Evolutionary conservation across 2,329 filamentous ascomycete genomes (phyloP).

Genomic region (Diaporthe citri): DNA sequence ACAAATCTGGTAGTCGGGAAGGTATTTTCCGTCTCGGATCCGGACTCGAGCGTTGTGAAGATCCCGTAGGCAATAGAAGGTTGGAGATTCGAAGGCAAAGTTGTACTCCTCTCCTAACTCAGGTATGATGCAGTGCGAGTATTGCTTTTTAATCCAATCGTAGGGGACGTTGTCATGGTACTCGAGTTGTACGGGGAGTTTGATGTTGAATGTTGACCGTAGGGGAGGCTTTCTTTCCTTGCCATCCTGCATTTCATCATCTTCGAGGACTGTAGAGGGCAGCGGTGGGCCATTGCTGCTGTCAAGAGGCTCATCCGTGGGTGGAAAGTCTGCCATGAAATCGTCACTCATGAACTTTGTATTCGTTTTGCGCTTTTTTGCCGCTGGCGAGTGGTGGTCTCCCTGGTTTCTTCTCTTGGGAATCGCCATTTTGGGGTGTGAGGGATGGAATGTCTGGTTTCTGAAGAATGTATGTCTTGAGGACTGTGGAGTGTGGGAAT

Average conservation of each 20-base stretch:
- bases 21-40: background rate
- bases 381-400: background rate
- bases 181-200: background rate
- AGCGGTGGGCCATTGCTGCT: background rate
- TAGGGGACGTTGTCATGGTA: background rate
- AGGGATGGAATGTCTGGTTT: background rate
- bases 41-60: background rate
- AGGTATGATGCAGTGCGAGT: constrained; percentile 1
- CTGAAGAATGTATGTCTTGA: background rate
- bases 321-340: background rate
- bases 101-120: constrained; percentile 3
- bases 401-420: background rate
- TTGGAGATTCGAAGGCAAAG: background rate
- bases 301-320: background rate
- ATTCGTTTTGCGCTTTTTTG: background rate
- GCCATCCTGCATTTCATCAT: background rate
- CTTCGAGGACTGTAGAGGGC: background rate
- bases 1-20: background rate
- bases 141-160: background rate
- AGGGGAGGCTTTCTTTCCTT: background rate
- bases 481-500: background rate
- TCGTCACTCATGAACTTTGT: background rate
- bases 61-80: background rate
- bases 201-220: background rate
- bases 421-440: background rate